These are phyloP conservation scores for Epichloe typhina DNA, from an alignment of 2,329 filamentous ascomycete species.

Conservation along the genomic window DNA sequence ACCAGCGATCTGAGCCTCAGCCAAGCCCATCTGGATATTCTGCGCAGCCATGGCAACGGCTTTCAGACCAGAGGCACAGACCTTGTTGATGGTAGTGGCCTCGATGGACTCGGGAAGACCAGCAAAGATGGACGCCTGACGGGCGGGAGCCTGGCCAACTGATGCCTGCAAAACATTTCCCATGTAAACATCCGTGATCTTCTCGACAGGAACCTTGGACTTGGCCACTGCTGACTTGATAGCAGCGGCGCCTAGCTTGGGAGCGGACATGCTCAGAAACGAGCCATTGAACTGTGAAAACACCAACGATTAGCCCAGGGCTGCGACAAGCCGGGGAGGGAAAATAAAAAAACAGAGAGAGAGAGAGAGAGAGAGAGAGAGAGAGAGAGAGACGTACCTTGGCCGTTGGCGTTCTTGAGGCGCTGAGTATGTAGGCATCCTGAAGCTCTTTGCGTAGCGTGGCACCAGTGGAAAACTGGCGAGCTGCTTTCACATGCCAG, in stretches of 20 bases:
- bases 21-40: conserved; percentile 83
- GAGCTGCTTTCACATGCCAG: conserved; percentile 26
- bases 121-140: conserved; percentile 81
- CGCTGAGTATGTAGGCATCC: conserved; percentile 89
- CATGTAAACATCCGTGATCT: conserved; percentile 92
- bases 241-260: conserved; percentile 77
- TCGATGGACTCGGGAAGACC: conserved; percentile 72
- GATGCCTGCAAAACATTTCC: conserved; percentile 81
- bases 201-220: conserved; percentile 65
- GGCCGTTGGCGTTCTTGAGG: conserved; percentile 75
- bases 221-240: conserved; percentile 86
- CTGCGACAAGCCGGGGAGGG: not conserved
- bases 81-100: conserved; percentile 92
- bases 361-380: not conserved
- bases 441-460: conserved; percentile 54
- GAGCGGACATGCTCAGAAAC: conserved; percentile 68
- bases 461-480: conserved; percentile 33
- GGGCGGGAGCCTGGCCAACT: conserved; percentile 79
- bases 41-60: conserved; percentile 82
- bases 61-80: conserved; percentile 91
- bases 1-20: conserved; percentile 80
- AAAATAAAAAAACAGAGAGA: not conserved
- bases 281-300: conserved; percentile 75
- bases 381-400: conserved; percentile 42
- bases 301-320: not conserved